phyloP scores from a whole-genome alignment of 2,329 filamentous ascomycete genomes.

The Coleophoma eucalyptorum region DNA sequence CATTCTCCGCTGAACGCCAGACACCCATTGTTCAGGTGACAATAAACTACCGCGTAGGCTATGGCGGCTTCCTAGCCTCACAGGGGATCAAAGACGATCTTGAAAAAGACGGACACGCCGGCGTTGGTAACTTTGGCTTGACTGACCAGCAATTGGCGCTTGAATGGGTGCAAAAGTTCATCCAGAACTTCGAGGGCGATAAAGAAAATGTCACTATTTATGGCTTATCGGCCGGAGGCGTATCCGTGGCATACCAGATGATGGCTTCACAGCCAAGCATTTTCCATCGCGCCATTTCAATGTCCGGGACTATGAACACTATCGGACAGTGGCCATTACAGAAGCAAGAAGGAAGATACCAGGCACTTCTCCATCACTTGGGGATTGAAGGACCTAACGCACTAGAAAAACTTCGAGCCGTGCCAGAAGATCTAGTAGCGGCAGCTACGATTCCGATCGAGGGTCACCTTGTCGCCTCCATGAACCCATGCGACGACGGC shows the following conservation, averaged over 20 bases:
- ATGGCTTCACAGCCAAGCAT: background rate
- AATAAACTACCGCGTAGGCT: constrained; percentile 70
- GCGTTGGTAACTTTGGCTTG: background rate
- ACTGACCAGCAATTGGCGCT: background rate
- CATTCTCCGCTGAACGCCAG: constrained; percentile 15
- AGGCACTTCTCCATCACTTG: background rate
- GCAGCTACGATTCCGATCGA: background rate
- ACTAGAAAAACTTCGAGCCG: background rate
- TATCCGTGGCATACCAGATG: background rate
- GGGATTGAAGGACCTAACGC: background rate
- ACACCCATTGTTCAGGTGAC: constrained; percentile 61
- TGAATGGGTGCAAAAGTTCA: constrained; percentile 21
- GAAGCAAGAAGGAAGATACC: background rate
- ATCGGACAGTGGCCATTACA: background rate
- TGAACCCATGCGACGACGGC: background rate
- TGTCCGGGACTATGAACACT: background rate
- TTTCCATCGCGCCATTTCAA: background rate
- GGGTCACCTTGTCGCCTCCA: background rate
- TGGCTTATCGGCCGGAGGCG: constrained; percentile 29
- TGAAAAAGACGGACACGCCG: background rate
- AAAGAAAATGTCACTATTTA: constrained; percentile 21
- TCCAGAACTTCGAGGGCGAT: constrained; percentile 24
- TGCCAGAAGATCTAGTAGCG: background rate
- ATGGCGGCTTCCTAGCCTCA: constrained; percentile 65
- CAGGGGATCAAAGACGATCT: background rate